Base-by-base conservation (phyloP, 1,284 basidiomycete genomes). In the Moesziomyces sp. region DNA sequence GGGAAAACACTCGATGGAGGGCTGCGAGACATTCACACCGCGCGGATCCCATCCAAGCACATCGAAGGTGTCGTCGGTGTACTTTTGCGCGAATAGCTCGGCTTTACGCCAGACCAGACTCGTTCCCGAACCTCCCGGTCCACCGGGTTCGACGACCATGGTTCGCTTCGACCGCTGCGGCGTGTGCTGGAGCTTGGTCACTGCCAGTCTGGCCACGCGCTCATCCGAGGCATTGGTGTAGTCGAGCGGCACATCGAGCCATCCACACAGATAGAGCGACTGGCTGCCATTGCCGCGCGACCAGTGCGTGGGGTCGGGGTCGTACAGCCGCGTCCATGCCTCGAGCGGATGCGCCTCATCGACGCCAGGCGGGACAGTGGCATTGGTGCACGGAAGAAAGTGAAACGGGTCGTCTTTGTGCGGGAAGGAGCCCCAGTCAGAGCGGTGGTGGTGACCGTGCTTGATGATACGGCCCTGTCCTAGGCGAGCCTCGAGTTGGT, bases 171-270 rank as follows among this genome's bases (percentile, higher is more conserved):
- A 58, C 43, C 55, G 46, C 3, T n/a, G 24, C 3, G 59, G 52
- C 3, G 61, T 16, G 18, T 35, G 57, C 23, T 74, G 71, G 21
- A 48, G 55, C 28, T 51, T 61, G 19, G 66, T 68, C 14, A 74
- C 45, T 13, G 66, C 71, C 11, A 74, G 28, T 0, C 71, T 52
- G 0, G 58, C 58, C 10, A 64, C 46, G 3, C 71, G 51, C 1
- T 9, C 0, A 42, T 76, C 74, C 21, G 69, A 65, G 8, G 47
- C 5, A 26, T 68, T 68, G 28, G 69, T 73, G 61, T 76, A 72
- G 55, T 76, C 74, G 30, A 76, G 61, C 16, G 74, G 69, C 13
- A 76, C 73, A 26, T 76, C 73, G 45, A 76, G 57, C 45, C 54
- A 76, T 0, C 73, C 68, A 42, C 64, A 72, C 3, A 71, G 61